Percentiles rank a stretch among this genome's conserved stretches.
phyloP scores from a whole-genome alignment of 495 filamentous ascomycete genomes.

The Podospora bellae-mahoneyi region DNA sequence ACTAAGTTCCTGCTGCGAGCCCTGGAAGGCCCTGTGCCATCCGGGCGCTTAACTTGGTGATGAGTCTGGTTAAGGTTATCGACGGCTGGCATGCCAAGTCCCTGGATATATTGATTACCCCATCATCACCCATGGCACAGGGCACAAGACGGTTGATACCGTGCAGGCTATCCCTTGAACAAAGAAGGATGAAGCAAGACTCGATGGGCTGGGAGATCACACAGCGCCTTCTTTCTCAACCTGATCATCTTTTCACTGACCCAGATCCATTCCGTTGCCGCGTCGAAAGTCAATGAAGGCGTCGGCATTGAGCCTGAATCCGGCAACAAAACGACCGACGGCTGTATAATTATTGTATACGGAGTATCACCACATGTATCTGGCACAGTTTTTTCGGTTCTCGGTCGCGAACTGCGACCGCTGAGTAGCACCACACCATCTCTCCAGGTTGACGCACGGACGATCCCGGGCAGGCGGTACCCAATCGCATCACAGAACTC shows the following conservation, averaged over 20 bases:
- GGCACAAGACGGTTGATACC: not conserved
- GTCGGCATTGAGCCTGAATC: not conserved
- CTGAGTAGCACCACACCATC: not conserved
- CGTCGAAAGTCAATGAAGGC: not conserved
- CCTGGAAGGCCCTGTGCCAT: not conserved
- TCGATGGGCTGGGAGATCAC: too few relatives aligned
- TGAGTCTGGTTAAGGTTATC: conserved; percentile 3
- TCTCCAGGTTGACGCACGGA: not conserved
- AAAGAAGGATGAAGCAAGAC: not conserved
- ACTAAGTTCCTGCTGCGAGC: not conserved
- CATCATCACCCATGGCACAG: not conserved
- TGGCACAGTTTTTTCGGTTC: not conserved
- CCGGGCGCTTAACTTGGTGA: conserved; percentile 6
- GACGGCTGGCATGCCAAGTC: not conserved
- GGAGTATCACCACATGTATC: not conserved
- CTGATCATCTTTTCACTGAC: not conserved
- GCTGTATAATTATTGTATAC: not conserved
- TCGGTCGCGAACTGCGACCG: not conserved
- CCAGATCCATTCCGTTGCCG: not conserved
- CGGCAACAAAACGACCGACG: not conserved
- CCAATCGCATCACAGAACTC: not conserved
- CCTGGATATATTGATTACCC: not conserved
- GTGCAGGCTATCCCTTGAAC: not conserved
- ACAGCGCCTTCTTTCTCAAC: not conserved
- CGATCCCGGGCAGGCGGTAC: not conserved